A percentile compares a stretch with the other conserved stretches of the same genome.
phyloP scores from a whole-genome alignment of 2,329 filamentous ascomycete genomes.

The Rutstroemia sydowiana region DNA sequence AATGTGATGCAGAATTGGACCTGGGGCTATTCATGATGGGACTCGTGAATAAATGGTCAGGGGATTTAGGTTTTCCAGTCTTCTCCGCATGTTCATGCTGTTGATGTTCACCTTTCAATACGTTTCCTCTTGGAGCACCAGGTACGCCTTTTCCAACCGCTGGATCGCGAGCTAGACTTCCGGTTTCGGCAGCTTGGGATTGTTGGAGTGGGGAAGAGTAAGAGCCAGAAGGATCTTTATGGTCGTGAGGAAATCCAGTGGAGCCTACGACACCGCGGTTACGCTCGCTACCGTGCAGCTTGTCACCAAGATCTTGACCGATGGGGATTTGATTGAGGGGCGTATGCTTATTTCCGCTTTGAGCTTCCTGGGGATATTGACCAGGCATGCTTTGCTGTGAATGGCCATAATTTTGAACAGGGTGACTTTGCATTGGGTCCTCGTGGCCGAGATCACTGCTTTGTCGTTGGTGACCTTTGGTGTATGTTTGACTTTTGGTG shows the following conservation, averaged over 20 bases:
- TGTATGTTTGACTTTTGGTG: slow-evolving; percentile 9
- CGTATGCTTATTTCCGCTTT: slow-evolving; percentile 14
- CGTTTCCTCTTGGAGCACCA: slow-evolving; percentile 4
- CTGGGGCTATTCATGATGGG: no score
- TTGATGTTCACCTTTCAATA: not conserved
- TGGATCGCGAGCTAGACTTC: not conserved
- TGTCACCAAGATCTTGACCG: slow-evolving; percentile 11
- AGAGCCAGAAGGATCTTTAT: not conserved
- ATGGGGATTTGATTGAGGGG: slow-evolving; percentile 2
- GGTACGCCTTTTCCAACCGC: slow-evolving; percentile 1
- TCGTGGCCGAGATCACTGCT: no score
- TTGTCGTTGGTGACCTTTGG: slow-evolving; percentile 20
- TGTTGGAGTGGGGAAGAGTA: no score
- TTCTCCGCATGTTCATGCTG: not conserved
- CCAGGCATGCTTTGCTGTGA: no score
- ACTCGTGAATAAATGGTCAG: no score
- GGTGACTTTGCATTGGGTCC: no score
- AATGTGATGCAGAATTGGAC: no score
- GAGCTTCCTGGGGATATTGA: slow-evolving; percentile 13
- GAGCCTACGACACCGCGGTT: slow-evolving; percentile 13
- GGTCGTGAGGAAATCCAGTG: slow-evolving; percentile 5
- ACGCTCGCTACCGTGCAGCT: slow-evolving; percentile 15
- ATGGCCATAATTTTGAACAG: no score
- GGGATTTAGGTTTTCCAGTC: no score
- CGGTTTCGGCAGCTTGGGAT: no score